Base-by-base conservation (phyloP, 2,329 filamentous ascomycete species). In the Colletotrichum ledebouriae region DNA sequence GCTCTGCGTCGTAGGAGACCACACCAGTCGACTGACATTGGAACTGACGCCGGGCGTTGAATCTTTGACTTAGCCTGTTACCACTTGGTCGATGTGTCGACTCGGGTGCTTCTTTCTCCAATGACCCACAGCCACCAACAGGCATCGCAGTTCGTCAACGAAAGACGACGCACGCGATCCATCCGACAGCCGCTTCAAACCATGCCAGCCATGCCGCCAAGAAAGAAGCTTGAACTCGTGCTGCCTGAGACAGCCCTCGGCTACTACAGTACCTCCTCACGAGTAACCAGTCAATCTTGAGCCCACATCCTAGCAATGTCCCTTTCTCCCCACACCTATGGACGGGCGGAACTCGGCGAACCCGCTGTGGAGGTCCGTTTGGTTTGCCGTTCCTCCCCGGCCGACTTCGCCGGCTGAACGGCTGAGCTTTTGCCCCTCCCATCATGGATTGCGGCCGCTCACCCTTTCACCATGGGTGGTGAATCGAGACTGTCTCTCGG, bases 311-410 rank as follows among this genome's bases (percentile, higher is more conserved):
- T n/a, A 65, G 58, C 41, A 25, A n/a, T 17, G 15, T 39, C 39
- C 39, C 37, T 25, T 65, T 65, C 64, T 53, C 60, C 64, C 58
- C 46, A 53, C 42, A 65, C 11, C 15, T 60, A 39, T 25, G 25
- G 4, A 29, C 56, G 55, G 61, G 56, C 61, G 47, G 61, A 59
- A 68, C 55, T 50, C 65, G 44, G 56, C 55, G 55, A 68, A 49
- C 55, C 65, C 55, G 65, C 65, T 68, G 61, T 65, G 65, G 65
- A 68, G 61, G 61, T 57, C 65, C 65, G 60, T 68, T 65, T 68
- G 61, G 55, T 50, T 59, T 56, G 61, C 65, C 65, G 65, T 52
- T 37, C 34, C 60, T 55, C 47, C 60, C 65, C 60, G 53, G 29
- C 46, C 61, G 55, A 59, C 49, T 25, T 53, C 53, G 53, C 60